phyloP scores from a whole-genome alignment of 108 stramenopile species.

The Nannochloropsis gaditana region DNA sequence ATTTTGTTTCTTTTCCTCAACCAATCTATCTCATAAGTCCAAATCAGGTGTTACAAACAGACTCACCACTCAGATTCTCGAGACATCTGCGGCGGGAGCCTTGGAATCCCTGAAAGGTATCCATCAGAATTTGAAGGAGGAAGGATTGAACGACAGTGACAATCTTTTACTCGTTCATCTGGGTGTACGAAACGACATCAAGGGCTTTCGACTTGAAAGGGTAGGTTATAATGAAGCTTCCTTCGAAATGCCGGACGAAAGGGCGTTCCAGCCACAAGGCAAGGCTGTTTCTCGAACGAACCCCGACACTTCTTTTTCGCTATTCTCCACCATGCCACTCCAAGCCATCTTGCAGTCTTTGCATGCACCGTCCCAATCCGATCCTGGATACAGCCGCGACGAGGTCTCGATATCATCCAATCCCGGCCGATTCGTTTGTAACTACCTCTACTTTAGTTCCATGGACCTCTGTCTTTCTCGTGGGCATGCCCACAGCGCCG shows the following conservation, averaged over 20 bases:
- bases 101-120: background rate
- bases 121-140: background rate
- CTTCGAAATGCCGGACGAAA: background rate
- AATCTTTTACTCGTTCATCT: background rate
- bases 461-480: background rate
- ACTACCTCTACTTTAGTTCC: constrained; percentile 1
- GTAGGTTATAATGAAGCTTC: background rate
- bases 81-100: background rate
- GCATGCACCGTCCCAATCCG: background rate
- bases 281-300: background rate
- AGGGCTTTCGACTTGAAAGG: background rate
- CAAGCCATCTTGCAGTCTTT: background rate
- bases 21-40: background rate
- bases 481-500: background rate
- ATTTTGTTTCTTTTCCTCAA: background rate
- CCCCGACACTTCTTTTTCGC: constrained; percentile 11
- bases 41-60: background rate
- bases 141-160: background rate
- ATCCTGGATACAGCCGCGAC: background rate
- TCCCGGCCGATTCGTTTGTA: background rate
- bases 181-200: background rate
- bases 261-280: background rate
- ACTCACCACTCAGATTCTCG: background rate
- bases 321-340: background rate
- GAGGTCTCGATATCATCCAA: background rate